These are phyloP conservation scores for Moricandia moricandioides DNA, from an alignment of 345 rosid genomes.

Conservation along the genomic window DNA sequence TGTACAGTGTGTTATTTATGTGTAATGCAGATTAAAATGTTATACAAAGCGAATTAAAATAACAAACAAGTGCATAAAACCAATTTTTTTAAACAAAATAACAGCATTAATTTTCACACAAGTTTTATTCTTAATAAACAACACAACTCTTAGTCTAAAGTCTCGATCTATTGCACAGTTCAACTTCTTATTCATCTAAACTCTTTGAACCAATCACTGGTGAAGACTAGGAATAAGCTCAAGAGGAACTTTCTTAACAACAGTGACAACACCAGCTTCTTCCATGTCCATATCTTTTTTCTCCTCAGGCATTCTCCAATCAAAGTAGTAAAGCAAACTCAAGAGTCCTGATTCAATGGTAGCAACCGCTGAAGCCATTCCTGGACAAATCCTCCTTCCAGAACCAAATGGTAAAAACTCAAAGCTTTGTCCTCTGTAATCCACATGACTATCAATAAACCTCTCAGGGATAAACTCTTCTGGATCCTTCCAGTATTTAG, in stretches of 20 bases:
- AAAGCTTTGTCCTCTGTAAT: not conserved
- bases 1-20: slow-evolving; percentile 13
- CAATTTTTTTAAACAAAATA: no score
- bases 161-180: not conserved
- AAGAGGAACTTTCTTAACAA: not conserved
- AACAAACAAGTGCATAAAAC: no score
- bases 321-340: not conserved
- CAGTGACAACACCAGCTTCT: not conserved
- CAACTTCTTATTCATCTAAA: not conserved
- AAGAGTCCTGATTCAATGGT: not conserved
- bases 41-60: slow-evolving; percentile 6
- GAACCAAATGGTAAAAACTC: not conserved
- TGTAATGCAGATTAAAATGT: slow-evolving; percentile 6
- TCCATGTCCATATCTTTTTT: not conserved
- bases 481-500: not conserved
- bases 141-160: not conserved
- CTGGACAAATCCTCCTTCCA: not conserved
- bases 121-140: not conserved
- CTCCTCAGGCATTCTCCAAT: not conserved
- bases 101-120: not conserved
- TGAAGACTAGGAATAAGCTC: not conserved
- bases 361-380: not conserved
- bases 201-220: not conserved
- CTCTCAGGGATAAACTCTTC: not conserved
- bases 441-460: not conserved